Evolutionary conservation across 1,139 yeast genomes (phyloP).

Genomic region (Kurtzmaniella quercitrusa): DNA sequence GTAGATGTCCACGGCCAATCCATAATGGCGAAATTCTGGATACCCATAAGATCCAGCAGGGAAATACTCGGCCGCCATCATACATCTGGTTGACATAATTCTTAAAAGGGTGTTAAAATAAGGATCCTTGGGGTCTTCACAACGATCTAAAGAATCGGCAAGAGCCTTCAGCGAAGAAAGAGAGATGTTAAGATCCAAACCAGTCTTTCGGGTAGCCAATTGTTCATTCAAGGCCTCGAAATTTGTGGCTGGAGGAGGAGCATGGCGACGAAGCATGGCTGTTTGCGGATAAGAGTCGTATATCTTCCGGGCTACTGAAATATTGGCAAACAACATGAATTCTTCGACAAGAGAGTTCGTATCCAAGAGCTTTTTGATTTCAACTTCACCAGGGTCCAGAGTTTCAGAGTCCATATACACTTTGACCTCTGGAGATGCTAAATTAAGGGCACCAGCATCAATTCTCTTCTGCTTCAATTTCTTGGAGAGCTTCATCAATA

Average conservation of each 20-base stretch:
- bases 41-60: constrained; percentile 89
- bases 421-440: constrained; percentile 97
- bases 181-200: constrained; percentile 59
- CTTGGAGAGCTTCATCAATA: constrained; percentile 70
- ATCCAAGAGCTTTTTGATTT: constrained; percentile 79
- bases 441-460: constrained; percentile 93
- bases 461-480: constrained; percentile 79
- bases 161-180: constrained; percentile 84
- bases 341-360: constrained; percentile 97
- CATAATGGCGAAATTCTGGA: constrained; percentile 95
- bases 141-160: constrained; percentile 90
- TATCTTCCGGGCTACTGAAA: constrained; percentile 89
- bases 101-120: constrained; percentile 92
- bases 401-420: constrained; percentile 97
- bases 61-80: constrained; percentile 99
- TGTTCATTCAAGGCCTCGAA: constrained; percentile 88
- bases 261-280: constrained; percentile 97
- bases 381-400: constrained; percentile 94
- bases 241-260: constrained; percentile 90
- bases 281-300: constrained; percentile 94
- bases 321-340: constrained; percentile 96
- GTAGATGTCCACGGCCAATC: constrained; percentile 94
- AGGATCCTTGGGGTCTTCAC: constrained; percentile 76
- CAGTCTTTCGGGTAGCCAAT: constrained; percentile 70
- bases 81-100: constrained; percentile 97